Evolutionary conservation across 805 yeast genomes (phyloP).

Genomic region (Torulaspora gathmanii): DNA sequence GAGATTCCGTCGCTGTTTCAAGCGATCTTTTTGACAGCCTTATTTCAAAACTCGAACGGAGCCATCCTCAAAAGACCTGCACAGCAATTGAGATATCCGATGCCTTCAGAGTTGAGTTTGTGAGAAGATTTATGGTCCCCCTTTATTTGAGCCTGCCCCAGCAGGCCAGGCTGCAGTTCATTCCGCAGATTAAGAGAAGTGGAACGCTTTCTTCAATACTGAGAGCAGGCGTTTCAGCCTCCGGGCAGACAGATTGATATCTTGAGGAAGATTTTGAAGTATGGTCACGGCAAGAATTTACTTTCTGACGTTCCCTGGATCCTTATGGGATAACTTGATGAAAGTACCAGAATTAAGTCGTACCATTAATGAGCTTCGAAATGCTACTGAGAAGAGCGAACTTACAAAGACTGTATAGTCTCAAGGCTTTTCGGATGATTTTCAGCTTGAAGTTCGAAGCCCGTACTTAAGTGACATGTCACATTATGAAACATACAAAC

Average conservation of each 20-base stretch:
- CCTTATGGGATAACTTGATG: constrained; percentile 6
- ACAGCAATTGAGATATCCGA: neutral
- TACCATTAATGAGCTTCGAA: neutral
- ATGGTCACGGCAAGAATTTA: constrained; percentile 2
- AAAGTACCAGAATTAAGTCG: neutral
- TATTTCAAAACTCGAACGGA: constrained; percentile 2
- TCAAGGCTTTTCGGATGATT: neutral
- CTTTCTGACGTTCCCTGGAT: constrained; percentile 5
- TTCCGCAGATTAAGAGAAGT: neutral
- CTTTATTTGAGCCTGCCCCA: constrained; percentile 9
- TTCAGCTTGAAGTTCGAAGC: neutral
- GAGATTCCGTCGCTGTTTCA: constrained; percentile 1
- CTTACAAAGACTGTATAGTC: neutral
- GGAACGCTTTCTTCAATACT: neutral
- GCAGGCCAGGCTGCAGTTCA: neutral
- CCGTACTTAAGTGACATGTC: constrained; percentile 1
- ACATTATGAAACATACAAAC: constrained; percentile 3
- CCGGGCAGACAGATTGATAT: neutral
- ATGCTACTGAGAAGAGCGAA: neutral
- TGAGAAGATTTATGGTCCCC: constrained; percentile 9
- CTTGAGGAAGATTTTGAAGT: constrained; percentile 3
- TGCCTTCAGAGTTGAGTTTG: constrained; percentile 1
- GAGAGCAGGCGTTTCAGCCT: neutral
- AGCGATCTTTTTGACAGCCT: constrained; percentile 9
- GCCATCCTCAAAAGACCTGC: neutral